Evolutionary conservation across 805 yeast genomes (phyloP), one percentile per base, ranked within the genome.

Genomic region (Monosporozyma aquatica): DNA sequence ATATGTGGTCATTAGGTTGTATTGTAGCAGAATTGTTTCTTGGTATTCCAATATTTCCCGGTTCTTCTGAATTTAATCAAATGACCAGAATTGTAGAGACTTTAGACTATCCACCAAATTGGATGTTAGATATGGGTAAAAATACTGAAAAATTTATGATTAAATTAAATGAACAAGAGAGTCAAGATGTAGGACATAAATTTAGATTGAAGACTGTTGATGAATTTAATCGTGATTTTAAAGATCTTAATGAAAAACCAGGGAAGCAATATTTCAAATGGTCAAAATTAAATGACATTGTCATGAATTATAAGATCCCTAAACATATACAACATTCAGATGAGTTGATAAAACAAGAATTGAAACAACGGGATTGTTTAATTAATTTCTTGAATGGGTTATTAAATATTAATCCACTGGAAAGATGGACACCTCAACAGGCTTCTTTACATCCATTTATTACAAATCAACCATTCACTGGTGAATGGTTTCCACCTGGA

Each of bases 71-170:
- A 62, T 92, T 80, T 62, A 87, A 90, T 58, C 97, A 90, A 62
- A 66, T 94, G 35, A 71, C 77, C 47, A 78, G 95, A 51, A 87
- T 92, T 29, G 76, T 82, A 3, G 81, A 82, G 34, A 82, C 87
- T 69, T 62, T 90, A 45, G 96, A 95, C 0, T 62, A 69, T 48
- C 98, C 98, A 20, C 97, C 96, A 9, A 67, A 81, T 20, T 95
- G 96, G 86, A 92, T 92, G 98, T 71, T 90, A 50, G 97, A 90
- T 49, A 87, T 85, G 78, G 98, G 97, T 22, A 82, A 86, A 50
- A 87, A 82, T 60, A 72, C 95, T 1, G 64, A 70, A 37, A 76
- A 80, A 51, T 92, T 82, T 52, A 57, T 53, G 60, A 64, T 35
- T 34, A 47, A 56, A 62, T 23, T 47, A 50, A 30, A 40, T 43